Conservation (phyloP, 768 basidiomycete species). For the Phanerochaete sordida region DNA sequence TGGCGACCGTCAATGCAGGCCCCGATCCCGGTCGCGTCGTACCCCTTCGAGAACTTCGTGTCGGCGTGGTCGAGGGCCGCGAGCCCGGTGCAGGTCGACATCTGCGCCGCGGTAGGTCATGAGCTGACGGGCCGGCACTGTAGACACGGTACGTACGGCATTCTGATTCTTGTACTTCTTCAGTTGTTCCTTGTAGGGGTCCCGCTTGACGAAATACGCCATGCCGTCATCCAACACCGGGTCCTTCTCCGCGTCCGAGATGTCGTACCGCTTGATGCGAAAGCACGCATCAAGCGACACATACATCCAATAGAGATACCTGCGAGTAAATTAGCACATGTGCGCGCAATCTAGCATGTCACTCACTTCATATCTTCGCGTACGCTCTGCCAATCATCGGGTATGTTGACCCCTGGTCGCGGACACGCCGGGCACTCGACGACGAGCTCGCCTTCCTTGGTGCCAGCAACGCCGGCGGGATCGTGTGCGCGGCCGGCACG, state of each 20-base stretch:
- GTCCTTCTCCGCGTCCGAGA: constrained; percentile 14
- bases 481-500: constrained; percentile 19
- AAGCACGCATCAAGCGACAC: constrained; percentile 29
- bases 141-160: not conserved
- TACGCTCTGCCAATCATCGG: constrained; percentile 14
- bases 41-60: not conserved
- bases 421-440: constrained; percentile 25
- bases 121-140: too few relatives aligned
- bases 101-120: too few relatives aligned
- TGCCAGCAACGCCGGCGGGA: constrained; percentile 12
- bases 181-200: constrained; percentile 11
- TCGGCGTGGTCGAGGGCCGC: constrained; percentile 10
- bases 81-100: constrained; percentile 16
- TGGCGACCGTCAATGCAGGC: constrained; percentile 18
- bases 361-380: constrained; percentile 13
- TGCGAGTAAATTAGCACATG: constrained; percentile 1
- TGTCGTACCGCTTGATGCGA: constrained; percentile 18
- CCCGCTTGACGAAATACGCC: constrained; percentile 24
- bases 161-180: not conserved
- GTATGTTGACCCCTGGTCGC: constrained; percentile 19
- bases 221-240: constrained; percentile 23
- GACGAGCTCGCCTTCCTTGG: constrained; percentile 13
- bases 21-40: constrained; percentile 4
- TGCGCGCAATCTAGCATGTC: not conserved
- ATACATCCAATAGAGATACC: constrained; percentile 23